Conservation (phyloP, 225 moss, liverwort and hornwort species). For the Takakia lepidozioides region DNA sequence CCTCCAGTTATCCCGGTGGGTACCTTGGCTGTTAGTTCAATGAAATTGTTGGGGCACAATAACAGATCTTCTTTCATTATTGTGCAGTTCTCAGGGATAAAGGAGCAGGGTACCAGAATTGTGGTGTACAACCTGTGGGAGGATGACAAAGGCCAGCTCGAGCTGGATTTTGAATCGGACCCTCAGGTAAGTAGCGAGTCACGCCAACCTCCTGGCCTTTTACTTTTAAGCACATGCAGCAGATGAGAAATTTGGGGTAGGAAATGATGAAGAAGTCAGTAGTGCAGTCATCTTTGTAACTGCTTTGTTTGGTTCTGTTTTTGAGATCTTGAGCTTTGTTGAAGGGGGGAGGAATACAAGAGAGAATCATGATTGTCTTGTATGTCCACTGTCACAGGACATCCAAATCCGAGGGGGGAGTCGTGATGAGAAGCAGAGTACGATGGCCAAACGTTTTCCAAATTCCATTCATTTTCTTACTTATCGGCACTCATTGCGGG, state of each 20-base stretch:
- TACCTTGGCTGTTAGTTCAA: no score
- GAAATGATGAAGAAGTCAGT: no score
- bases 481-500: conserved; percentile 62
- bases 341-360: no score
- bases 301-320: no score
- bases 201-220: no score
- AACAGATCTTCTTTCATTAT: background rate
- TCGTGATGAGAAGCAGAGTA: conserved; percentile 47
- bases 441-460: conserved; percentile 36
- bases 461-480: conserved; percentile 41
- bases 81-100: conserved; percentile 48
- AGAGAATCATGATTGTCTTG: no score
- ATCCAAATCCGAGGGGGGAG: conserved; percentile 80
- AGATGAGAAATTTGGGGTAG: no score
- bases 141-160: conserved; percentile 71
- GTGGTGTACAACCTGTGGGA: conserved; percentile 80
- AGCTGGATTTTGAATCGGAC: conserved; percentile 73
- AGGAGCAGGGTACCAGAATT: conserved; percentile 69
- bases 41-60: no score
- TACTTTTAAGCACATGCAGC: no score
- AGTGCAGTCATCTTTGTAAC: no score
- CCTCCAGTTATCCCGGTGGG: no score
- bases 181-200: conserved; percentile 27
- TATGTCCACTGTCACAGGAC: conserved; percentile 18
- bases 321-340: no score